Evolutionary conservation across 305 asterid genomes (phyloP).

Genomic region (Rubia balearica): DNA sequence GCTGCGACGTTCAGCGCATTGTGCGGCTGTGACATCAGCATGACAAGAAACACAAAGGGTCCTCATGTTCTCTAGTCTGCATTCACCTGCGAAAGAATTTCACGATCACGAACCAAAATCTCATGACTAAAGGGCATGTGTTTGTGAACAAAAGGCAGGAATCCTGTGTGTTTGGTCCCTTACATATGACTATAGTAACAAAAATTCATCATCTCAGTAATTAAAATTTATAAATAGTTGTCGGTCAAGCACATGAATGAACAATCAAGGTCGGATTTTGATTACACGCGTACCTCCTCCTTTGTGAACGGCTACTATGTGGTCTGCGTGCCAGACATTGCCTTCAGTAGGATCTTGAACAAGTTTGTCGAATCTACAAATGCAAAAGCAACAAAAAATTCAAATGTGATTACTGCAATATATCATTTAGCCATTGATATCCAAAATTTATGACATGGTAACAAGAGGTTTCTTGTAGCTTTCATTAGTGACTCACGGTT

Average conservation of each 20-base stretch:
- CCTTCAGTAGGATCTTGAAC: slow-evolving; percentile 72
- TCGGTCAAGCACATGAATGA: background rate
- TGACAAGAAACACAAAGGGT: slow-evolving; percentile 97
- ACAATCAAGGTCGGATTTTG: slow-evolving; percentile 1
- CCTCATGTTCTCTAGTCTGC: slow-evolving; percentile 92
- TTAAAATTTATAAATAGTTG: too few species aligned
- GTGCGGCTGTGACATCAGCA: slow-evolving; percentile 74
- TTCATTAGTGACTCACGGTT: slow-evolving; percentile 41
- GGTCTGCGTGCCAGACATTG: slow-evolving; percentile 99
- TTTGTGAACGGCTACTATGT: slow-evolving; percentile 73
- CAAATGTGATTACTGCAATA: background rate
- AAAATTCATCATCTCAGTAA: too few species aligned
- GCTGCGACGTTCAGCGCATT: slow-evolving; percentile 58
- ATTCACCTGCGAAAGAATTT: slow-evolving; percentile 61
- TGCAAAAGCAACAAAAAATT: background rate
- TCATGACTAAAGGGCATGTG: background rate
- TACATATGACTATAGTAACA: background rate
- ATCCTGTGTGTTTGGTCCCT: background rate
- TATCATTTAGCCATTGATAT: background rate
- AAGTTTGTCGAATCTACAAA: slow-evolving; percentile 64
- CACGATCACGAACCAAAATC: slow-evolving; percentile 9
- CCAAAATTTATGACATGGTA: background rate
- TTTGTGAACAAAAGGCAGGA: background rate
- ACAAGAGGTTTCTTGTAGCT: background rate
- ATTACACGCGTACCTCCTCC: slow-evolving; percentile 66